Conservation (phyloP, 1,284 basidiomycete species). For the Naganishia sp. region DNA sequence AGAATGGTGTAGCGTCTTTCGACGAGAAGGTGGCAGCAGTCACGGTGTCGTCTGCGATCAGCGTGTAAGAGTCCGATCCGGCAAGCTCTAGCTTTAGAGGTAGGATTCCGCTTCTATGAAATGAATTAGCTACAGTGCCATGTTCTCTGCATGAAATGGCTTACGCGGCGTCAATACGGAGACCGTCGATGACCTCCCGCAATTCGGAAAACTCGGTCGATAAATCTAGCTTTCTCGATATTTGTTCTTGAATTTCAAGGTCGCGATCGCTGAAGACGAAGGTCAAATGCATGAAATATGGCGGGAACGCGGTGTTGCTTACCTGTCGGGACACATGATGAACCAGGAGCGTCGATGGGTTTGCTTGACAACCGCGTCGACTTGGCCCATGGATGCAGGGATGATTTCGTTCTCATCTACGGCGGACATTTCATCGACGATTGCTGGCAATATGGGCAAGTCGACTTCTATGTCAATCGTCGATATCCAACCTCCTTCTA, state of each 20-base stretch:
- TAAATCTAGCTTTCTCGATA: background rate
- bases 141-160: background rate
- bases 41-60: conserved; percentile 5
- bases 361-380: conserved; percentile 1
- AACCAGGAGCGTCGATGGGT: conserved; percentile 18
- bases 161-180: background rate
- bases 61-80: background rate
- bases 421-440: too few species aligned
- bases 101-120: background rate
- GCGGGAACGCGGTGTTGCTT: background rate
- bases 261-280: conserved; percentile 5
- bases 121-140: background rate
- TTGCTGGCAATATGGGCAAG: background rate
- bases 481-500: conserved; percentile 4
- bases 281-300: background rate
- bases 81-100: conserved; percentile 5
- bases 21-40: background rate
- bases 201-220: background rate
- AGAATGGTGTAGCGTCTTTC: background rate
- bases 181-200: background rate
- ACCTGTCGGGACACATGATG: conserved; percentile 20
- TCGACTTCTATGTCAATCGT: conserved; percentile 16
- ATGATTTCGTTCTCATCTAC: too few species aligned
- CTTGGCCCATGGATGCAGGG: too few species aligned
- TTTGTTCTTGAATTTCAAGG: conserved; percentile 2